Base-by-base conservation (phyloP, 805 yeast species). In the Aciculoconidium aculeatum region DNA sequence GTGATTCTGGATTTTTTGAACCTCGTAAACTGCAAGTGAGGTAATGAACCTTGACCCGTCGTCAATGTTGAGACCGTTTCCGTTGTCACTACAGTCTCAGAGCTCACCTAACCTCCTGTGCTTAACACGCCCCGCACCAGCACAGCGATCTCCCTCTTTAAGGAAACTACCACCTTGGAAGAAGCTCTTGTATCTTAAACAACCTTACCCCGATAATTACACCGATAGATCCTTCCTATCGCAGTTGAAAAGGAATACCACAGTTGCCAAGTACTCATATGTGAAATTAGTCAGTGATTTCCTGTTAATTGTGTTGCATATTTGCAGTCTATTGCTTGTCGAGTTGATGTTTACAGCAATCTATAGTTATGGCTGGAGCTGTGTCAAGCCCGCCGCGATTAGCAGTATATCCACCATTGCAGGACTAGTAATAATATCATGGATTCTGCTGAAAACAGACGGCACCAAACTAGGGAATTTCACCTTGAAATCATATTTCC, bases 191-290 rank as follows among this genome's bases (percentile, higher is more conserved):
- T 92, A 95, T 80, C 70, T 81, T 18, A 70, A 72, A 34, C 96
- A 88, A 51, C 81, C 81, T 9, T 88, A 77, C 47, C 94, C 95
- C 0, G 98, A 90, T 52, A 92, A 88, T 54, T 85, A 84, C 56
- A 90, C 95, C 2, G 94, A 87, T 49, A 57, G 61, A 2, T 70
- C 87, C 3, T 90, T 90, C 49, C 63, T 88, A n/a, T 75, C 86
- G 3, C 94, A 82, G 49, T 65, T 86, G 36, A 75, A 75, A 40
- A 62, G 92, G 21, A 86, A 86, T 55, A 65, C 86, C 15, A 77
- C 88, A 3, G 92, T 85, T 18, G 70, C 73, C 12, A 65, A 65
- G 30, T 80, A 85, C 51, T 68, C 82, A 1, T 80, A 71, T 44
- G 56, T 66, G 61, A 72, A 75, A 25, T 58, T 86, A n/a, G 65